Evolutionary conservation across 192 early-diverging fungal species (phyloP), one percentile per base, ranked within the genome.

Genomic region (Linnemannia zychae): DNA sequence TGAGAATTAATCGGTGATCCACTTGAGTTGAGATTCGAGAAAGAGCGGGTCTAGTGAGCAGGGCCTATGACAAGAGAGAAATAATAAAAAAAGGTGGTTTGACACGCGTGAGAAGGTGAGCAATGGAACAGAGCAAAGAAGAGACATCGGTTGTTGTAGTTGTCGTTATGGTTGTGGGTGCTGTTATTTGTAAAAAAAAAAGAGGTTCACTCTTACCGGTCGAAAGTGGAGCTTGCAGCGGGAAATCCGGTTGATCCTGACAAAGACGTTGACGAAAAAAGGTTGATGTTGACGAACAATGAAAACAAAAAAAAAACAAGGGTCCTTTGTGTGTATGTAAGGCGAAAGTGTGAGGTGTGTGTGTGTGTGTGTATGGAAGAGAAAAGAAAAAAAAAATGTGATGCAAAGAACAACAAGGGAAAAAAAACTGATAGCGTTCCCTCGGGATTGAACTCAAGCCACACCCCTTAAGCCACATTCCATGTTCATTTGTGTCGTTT

Each of bases 21-120:
- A 33, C 28, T 63, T 63, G 11, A 22, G 44, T 72, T 44, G 40
- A 44, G 40, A 44, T 44, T 44, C 40, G 40, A 44, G 46, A 71
- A 70, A 70, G 68, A 70, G 68, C 7, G 44, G 7, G 71, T 33
- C 36, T 50, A 50, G 37, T 28, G 37, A 72, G 57, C 57, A 63
- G 13, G 40, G 57, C 57, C 57, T 48, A 72, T 18, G 38, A 50
- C 28, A 11, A 71, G 40, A 71, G 12, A 15, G 24, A 49, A 48
- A 72, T 3, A 11, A 6, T n/a, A 31, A 16, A 9, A 33, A n/a
- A 50, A 72, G 28, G 47, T 31, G 57, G 57, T 63, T 63, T 63
- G 24, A 33, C 28, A 63, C 57, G 57, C 57, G 57, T 63, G 57
- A 63, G 57, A 63, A 11, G 57, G 57, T 63, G 71, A 72, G 44